Conservation (phyloP, 2,329 filamentous ascomycete species). For the Epichloe sp. region DNA sequence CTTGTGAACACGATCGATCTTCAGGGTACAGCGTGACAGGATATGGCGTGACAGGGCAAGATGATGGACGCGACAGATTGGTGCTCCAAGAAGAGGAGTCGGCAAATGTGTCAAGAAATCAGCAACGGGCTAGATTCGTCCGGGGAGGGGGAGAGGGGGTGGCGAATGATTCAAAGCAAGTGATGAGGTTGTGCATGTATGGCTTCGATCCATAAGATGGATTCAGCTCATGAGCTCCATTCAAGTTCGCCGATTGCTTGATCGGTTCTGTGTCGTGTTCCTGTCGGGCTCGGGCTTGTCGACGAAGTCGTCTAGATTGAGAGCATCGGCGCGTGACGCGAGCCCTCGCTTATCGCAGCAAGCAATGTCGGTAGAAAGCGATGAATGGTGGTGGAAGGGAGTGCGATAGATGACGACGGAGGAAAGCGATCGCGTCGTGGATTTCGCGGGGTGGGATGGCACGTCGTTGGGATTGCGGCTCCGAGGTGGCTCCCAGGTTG, state of each 20-base stretch:
- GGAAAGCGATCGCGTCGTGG: conserved; percentile 1
- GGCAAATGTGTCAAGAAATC: neutral
- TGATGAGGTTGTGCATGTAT: neutral
- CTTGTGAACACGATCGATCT: neutral
- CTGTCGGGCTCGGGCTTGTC: neutral
- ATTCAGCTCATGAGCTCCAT: too few relatives aligned
- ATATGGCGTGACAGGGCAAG: neutral
- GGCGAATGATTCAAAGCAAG: neutral
- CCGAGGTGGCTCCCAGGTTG: neutral
- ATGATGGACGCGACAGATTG: neutral
- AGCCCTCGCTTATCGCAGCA: neutral
- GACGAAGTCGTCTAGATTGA: neutral
- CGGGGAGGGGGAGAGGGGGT: neutral
- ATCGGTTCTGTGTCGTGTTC: neutral
- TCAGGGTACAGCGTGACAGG: neutral
- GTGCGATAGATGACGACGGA: neutral
- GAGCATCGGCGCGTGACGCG: neutral
- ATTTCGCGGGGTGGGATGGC: neutral
- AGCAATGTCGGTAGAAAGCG: neutral
- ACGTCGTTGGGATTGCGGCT: conserved; percentile 6
- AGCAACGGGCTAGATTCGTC: neutral
- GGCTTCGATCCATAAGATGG: neutral
- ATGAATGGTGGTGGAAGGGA: neutral
- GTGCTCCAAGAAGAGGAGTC: neutral
- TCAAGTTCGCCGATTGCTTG: neutral